A percentile compares a stretch with the other conserved stretches of the same genome.
phyloP scores from a whole-genome alignment of 345 rosid genomes.

The Passiflora organensis region DNA sequence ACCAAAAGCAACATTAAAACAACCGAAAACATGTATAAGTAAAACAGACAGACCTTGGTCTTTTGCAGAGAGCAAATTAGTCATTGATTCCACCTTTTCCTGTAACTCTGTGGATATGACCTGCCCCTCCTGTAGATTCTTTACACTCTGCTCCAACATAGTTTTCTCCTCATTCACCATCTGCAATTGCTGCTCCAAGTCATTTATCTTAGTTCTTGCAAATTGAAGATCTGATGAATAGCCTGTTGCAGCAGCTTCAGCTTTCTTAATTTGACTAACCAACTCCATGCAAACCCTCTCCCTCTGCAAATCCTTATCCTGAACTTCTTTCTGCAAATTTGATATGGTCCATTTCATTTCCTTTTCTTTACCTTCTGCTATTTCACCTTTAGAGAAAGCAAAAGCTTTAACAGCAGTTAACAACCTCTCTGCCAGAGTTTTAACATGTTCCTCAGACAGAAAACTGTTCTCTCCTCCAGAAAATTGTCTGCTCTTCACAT shows the following conservation, averaged over 20 bases:
- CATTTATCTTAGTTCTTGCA: constrained; percentile 38
- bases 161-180: constrained; percentile 42
- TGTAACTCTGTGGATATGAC: constrained; percentile 41
- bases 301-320: constrained; percentile 79
- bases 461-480: constrained; percentile 18
- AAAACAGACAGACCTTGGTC: constrained; percentile 60
- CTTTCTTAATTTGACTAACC: constrained; percentile 81
- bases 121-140: constrained; percentile 58
- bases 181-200: constrained; percentile 54
- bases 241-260: constrained; percentile 62
- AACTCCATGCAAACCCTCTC: constrained; percentile 81
- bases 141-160: constrained; percentile 46
- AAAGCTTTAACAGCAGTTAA: constrained; percentile 44
- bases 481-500: constrained; percentile 20
- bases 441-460: constrained; percentile 53
- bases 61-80: constrained; percentile 56
- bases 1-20: background rate
- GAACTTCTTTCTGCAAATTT: constrained; percentile 82
- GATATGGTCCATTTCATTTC: constrained; percentile 61
- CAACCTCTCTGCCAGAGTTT: constrained; percentile 49
- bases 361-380: constrained; percentile 44
- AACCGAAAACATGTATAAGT: constrained; percentile 13
- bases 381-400: constrained; percentile 40
- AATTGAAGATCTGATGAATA: constrained; percentile 65
- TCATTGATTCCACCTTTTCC: constrained; percentile 47